phyloP scores from a whole-genome alignment of 176 grass and related monocot genomes.

The Panicum miliaceum region DNA sequence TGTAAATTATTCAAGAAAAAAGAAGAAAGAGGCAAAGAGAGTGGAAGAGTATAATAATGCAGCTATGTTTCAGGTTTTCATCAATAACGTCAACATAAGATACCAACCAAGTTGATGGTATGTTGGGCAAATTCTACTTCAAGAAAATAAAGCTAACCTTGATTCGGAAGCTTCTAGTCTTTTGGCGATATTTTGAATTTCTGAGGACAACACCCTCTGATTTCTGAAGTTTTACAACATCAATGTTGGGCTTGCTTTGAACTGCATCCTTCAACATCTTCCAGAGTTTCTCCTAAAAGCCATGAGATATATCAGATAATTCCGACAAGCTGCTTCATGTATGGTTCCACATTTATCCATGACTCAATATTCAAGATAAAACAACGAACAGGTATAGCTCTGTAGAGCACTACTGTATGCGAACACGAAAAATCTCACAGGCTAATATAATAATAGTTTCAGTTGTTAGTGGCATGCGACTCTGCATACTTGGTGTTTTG shows the following conservation, averaged over 20 bases:
- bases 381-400: neutral
- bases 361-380: constrained; percentile 34
- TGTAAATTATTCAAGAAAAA: neutral
- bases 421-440: neutral
- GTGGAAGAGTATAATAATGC: neutral
- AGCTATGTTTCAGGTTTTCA: constrained; percentile 12
- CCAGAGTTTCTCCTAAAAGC: constrained; percentile 89
- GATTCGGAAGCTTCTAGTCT: constrained; percentile 79
- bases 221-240: constrained; percentile 99
- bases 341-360: constrained; percentile 27
- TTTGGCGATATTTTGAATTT: constrained; percentile 89
- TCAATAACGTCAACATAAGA: neutral
- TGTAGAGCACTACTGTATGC: neutral
- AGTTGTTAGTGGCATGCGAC: neutral
- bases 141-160: constrained; percentile 55
- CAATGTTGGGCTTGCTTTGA: constrained; percentile 79
- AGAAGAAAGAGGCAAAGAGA: neutral
- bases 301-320: constrained; percentile 40
- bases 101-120: neutral
- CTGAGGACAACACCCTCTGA: constrained; percentile 96
- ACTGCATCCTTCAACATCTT: constrained; percentile 95
- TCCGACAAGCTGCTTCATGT: constrained; percentile 2
- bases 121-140: neutral
- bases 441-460: neutral
- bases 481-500: constrained; percentile 7